Percentiles rank a stretch among this genome's conserved stretches.
Conservation (phyloP, 441 rosid genomes). For the Dalechampia spathulata region DNA sequence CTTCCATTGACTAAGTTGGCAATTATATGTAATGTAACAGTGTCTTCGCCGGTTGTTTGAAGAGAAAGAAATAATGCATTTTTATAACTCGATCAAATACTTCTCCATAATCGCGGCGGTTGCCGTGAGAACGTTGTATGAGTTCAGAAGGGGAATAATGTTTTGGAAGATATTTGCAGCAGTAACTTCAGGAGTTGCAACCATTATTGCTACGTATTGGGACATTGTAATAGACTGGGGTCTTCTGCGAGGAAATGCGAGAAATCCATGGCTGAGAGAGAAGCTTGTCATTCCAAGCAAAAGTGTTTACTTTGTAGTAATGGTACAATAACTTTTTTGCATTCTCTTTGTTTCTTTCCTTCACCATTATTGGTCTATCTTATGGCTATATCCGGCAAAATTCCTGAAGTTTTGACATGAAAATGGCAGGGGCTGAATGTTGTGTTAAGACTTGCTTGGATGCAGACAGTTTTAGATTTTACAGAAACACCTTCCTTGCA, state of each 20-base stretch:
- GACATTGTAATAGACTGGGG: conserved; percentile 80
- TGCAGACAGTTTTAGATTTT: conserved; percentile 63
- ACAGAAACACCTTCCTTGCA: conserved; percentile 51
- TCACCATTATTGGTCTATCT: too few relatives aligned
- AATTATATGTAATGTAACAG: conserved; percentile 20
- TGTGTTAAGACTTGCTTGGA: conserved; percentile 80
- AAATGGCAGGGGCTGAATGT: conserved; percentile 56
- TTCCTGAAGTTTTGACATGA: too few relatives aligned
- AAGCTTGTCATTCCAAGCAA: conserved; percentile 53
- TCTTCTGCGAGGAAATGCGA: conserved; percentile 47
- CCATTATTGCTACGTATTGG: conserved; percentile 52
- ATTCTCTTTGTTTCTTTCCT: neutral
- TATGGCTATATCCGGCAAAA: too few relatives aligned
- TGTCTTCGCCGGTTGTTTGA: conserved; percentile 55
- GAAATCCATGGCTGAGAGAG: conserved; percentile 76
- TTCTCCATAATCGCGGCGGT: conserved; percentile 57
- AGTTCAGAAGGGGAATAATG: conserved; percentile 20
- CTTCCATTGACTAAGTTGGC: neutral
- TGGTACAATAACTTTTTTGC: conserved; percentile 33
- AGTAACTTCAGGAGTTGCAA: conserved; percentile 44
- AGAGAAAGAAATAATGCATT: conserved; percentile 39
- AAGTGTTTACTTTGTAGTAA: conserved; percentile 57
- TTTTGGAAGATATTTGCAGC: conserved; percentile 43
- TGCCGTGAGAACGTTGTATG: conserved; percentile 38
- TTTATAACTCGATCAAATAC: conserved; percentile 44